Evolutionary conservation across 2,329 filamentous ascomycete genomes (phyloP), one percentile per base, ranked within the genome.

Genomic region (Penicillium sp.): DNA sequence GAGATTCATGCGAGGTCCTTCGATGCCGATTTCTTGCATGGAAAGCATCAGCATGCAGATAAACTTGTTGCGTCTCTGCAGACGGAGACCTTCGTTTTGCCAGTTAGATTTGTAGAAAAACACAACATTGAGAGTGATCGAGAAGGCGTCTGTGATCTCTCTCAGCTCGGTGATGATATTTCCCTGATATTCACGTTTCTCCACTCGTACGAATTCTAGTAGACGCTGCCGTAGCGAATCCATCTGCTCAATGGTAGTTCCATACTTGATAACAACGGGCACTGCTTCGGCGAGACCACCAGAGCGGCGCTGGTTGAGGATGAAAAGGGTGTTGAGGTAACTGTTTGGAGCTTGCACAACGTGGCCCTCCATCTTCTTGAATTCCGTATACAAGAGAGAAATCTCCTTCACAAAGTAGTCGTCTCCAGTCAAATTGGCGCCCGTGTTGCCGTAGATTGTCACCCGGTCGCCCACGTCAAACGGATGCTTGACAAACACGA

Each of bases 71-170:
- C 94, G 89, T 18, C 93, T 85, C 64, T 89, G 90, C 2, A 97
- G 82, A 75, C 93, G 91, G 23, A 97, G 80, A 46, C 95, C 80
- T 70, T 97, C 93, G 69, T 97, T 97, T 70, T 97, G 93, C 83
- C 89, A 97, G 71, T 93, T 97, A 58, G 88, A 91, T 73, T 97
- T 97, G 82, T 97, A 96, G 79, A 97, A 97, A 79, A 96, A 96
- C 66, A 97, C 87, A 56, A 97, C 85, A 72, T 96, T 97, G 67
- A 97, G 82, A 3, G 86, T 91, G 67, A 96, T 87, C 5, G 88
- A 89, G 69, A 93, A 90, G 35, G 91, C 90, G 65, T 96, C 87
- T 23, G 87, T 85, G 52, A 97, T 86, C 8, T 85, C 84, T 23
- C 83, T 84, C 64, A 97, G 79, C 72, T 96, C 91, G 0, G 90